Base-by-base conservation (phyloP, 169 alveolate species). In the Eimeria zaria region DNA sequence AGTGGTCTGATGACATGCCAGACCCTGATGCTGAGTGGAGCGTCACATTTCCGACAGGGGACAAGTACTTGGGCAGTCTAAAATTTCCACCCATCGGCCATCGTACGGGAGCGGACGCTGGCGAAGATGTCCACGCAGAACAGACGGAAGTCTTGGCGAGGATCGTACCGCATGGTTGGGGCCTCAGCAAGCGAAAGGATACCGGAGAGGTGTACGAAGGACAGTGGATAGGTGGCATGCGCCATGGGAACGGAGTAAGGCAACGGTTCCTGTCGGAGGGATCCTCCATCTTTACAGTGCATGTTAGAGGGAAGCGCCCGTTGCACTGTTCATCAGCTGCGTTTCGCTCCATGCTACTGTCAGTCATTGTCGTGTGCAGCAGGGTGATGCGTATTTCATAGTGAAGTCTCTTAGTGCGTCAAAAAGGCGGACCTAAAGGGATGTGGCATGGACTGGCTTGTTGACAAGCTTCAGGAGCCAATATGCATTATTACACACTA, bases 211-310 rank as follows among this genome's bases (percentile, higher is more conserved):
- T 88, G 71, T 95, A 95, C 96, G 95, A 95, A 67, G 97, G 97
- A 22, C 95, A 95, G 69, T 95, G 97, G 97, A 78, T 48, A 41
- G 22, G 39, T 30, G 97, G 97, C 81, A 74, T 60, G 95, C 97
- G 96, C n/a, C 95, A 95, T 48, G 97, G 97, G 36, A 44, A 73
- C 20, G 97, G 97, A 27, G 97, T 95, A 64, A 48, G 97, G 41
- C 51, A 39, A 16, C 53, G 14, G 27, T 20, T 1, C 22, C 81
- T 39, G 22, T n/a, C 16, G 14, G 33, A 16, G 36, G 7, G 33
- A 8, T 27, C 53, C 12, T n/a, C 64, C 67, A 24, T 0, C 76
- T n/a, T 22, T 12, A 24, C 16, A 67, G 44, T 30, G 0, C 44
- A 67, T 27, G 39, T 16, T 67, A n/a, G 14, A 67, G 71, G 36